These are phyloP conservation scores for Arachnomyces sp. DNA, from an alignment of 2,329 filamentous ascomycete species.

Conservation along the genomic window DNA sequence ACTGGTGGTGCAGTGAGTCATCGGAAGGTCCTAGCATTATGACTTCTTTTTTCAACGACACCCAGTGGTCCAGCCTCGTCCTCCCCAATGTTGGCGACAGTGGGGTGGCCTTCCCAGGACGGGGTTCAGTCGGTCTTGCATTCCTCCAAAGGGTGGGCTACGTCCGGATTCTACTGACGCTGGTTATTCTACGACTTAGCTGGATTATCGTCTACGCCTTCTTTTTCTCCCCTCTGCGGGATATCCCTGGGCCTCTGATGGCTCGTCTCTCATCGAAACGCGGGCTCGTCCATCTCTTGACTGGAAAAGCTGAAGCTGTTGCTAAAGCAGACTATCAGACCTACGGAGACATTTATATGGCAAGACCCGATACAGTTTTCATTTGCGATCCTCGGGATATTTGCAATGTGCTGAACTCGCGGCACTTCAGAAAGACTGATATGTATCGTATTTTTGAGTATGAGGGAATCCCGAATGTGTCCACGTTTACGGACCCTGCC, in stretches of 20 bases:
- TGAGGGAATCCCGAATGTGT: not conserved
- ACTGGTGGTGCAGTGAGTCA: no score
- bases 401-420: not conserved
- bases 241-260: no score
- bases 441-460: conserved; percentile 1
- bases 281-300: no score
- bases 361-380: conserved; percentile 1
- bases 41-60: no score
- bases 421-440: conserved; percentile 1
- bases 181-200: not conserved
- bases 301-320: no score
- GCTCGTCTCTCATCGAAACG: no score
- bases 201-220: not conserved
- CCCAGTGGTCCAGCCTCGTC: no score
- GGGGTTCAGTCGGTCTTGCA: no score
- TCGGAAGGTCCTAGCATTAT: no score
- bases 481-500: conserved; percentile 1
- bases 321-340: not conserved
- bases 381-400: conserved; percentile 1
- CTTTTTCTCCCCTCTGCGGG: conserved; percentile 3
- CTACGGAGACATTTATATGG: conserved; percentile 3
- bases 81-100: no score
- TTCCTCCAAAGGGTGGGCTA: no score
- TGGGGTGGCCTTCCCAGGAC: no score
- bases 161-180: not conserved